Base-by-base conservation (phyloP, 2,329 filamentous ascomycete species). In the Pyricularia sp. region DNA sequence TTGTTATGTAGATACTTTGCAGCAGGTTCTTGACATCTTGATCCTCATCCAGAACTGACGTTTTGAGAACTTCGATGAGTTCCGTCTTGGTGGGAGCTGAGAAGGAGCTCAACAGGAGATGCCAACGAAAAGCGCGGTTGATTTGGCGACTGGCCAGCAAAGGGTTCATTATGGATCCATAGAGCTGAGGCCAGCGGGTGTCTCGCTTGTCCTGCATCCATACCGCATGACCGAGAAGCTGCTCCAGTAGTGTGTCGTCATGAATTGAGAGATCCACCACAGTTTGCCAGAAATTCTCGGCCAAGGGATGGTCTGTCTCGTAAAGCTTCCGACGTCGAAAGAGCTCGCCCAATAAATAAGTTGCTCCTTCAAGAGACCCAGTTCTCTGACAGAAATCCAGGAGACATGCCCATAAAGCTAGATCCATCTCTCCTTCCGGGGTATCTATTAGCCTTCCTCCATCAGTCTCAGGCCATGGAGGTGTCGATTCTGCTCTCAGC, bases 131-230 rank as follows among this genome's bases (percentile, higher is more conserved):
- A 8, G 75, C 78, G 60, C 74, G 70, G 1, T 73, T 71, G 63
- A 75, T 76, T 59, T 77, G 72, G 31, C 71, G 73, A 30, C 74
- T 74, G 1, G 70, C 72, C 5, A 85, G 72, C 61, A 79, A 78
- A 67, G 74, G 73, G 24, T 76, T 72, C 22, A 85, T 69, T 13
- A 79, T 69, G n/a, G 74, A 79, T n/a, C 72, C 71, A 68, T 85
- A 84, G 2, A 84, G 70, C 13, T 76, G 70, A 1, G 82, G 82
- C 82, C 82, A 85, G 55, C 71, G 71, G 13, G 76, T 76, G 33
- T 71, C 68, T 62, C 78, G 73, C 2, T 73, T 66, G 2, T 73
- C 70, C 33, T 72, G 70, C 65, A 84, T 77, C 71, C 77, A 79
- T 66, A 78, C 75, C 49, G 76, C 77, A 65, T 79, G 79, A 16